Conservation (phyloP, 768 basidiomycete species). For the Porpolomopsis calyptriformis region DNA sequence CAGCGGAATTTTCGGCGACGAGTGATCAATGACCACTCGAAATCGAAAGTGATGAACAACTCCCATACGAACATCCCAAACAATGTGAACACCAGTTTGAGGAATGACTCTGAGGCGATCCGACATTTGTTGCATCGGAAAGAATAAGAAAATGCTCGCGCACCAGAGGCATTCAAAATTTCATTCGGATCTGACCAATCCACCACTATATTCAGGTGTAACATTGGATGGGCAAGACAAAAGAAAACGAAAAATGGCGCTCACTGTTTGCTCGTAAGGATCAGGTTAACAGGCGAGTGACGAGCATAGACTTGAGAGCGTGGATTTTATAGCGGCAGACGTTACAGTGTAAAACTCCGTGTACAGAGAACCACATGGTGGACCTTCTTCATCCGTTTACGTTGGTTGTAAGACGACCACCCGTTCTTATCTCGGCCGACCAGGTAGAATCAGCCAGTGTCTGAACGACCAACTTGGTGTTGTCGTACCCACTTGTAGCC, state of each 20-base stretch:
- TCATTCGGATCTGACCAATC: slow-evolving; percentile 40
- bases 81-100: slow-evolving; percentile 48
- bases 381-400: too few species aligned
- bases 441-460: too few species aligned
- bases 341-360: too few species aligned
- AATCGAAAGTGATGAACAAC: slow-evolving; percentile 47
- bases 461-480: too few species aligned
- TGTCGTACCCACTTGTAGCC: too few species aligned
- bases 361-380: too few species aligned
- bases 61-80: slow-evolving; percentile 66
- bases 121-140: background rate
- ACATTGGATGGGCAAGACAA: background rate
- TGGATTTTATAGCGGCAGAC: background rate
- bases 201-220: slow-evolving; percentile 27
- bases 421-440: too few species aligned
- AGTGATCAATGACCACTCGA: slow-evolving; percentile 57
- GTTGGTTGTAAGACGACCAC: too few species aligned
- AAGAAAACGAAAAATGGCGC: background rate
- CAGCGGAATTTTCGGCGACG: slow-evolving; percentile 51
- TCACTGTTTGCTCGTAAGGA: slow-evolving; percentile 1
- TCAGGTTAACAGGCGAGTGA: background rate
- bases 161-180: slow-evolving; percentile 33
- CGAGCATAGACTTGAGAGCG: background rate
- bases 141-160: background rate
- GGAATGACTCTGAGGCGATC: slow-evolving; percentile 37